Conservation (phyloP, 2,329 filamentous ascomycete species). For the Sporothrix humicola region DNA sequence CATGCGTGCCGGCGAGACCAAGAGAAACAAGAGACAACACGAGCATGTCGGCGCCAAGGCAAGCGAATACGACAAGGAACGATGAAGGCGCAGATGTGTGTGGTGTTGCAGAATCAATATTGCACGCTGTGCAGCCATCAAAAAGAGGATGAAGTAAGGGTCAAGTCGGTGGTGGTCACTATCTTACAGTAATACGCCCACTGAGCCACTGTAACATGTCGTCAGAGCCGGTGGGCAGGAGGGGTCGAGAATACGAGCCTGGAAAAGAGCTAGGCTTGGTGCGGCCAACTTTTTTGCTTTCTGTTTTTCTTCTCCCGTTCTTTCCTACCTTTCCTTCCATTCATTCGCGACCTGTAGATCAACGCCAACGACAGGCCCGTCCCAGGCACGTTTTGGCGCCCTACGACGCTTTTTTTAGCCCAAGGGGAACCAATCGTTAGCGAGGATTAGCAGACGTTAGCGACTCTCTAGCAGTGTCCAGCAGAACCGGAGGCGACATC, state of each 20-base stretch:
- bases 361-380: slow-evolving; percentile 19
- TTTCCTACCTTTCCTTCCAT: not conserved
- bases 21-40: slow-evolving; percentile 9
- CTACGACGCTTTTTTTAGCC: slow-evolving; percentile 15
- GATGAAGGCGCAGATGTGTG: not conserved
- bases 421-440: slow-evolving; percentile 17
- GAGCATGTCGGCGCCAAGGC: slow-evolving; percentile 1
- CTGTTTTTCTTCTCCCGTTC: not conserved
- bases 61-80: slow-evolving; percentile 27
- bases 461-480: not conserved
- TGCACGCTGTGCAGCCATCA: slow-evolving; percentile 24
- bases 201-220: not conserved
- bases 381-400: slow-evolving; percentile 15
- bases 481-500: not conserved
- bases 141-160: too few species aligned
- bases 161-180: not conserved
- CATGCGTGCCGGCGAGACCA: not conserved
- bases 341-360: not conserved
- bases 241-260: slow-evolving; percentile 24
- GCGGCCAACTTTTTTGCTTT: not conserved
- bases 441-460: slow-evolving; percentile 8
- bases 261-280: slow-evolving; percentile 24
- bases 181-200: not conserved
- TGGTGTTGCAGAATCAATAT: slow-evolving; percentile 22
- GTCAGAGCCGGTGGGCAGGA: slow-evolving; percentile 14